Conservation (phyloP, 2,329 filamentous ascomycete species). For the Cephalotrichum gorgonifer region DNA sequence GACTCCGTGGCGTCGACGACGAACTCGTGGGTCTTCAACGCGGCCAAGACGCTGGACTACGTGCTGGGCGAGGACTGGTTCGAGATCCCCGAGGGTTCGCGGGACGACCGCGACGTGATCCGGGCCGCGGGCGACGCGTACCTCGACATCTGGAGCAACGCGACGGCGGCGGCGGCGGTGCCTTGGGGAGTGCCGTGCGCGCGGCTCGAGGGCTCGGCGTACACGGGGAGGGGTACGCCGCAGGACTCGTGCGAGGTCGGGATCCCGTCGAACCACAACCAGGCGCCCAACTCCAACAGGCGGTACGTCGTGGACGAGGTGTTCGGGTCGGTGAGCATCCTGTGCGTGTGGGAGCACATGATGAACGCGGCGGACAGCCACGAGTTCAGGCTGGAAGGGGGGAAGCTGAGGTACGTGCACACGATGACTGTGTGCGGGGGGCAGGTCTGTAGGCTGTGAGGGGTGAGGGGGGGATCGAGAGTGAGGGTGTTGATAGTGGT, state of each 20-base stretch:
- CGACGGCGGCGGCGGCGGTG: conserved; percentile 20
- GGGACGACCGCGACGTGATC: conserved; percentile 20
- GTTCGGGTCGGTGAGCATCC: conserved; percentile 11
- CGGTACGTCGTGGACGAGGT: conserved; percentile 16
- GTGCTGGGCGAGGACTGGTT: conserved; percentile 21
- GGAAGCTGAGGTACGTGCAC: conserved; percentile 10
- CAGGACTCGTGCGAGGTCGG: conserved; percentile 16
- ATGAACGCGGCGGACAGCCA: conserved; percentile 9
- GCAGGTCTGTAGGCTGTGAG: conserved; percentile 1
- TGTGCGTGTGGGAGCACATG: conserved; percentile 6
- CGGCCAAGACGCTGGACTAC: conserved; percentile 22
- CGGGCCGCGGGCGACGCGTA: conserved; percentile 26
- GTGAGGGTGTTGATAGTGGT: not conserved
- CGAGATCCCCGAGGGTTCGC: conserved; percentile 18
- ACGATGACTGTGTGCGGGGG: conserved; percentile 9
- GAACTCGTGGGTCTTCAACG: conserved; percentile 27
- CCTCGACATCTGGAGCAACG: conserved; percentile 23
- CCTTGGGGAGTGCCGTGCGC: conserved; percentile 26
- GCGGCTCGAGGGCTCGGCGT: conserved; percentile 23
- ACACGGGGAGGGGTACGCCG: conserved; percentile 17
- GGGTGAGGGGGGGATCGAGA: not conserved
- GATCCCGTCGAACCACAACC: conserved; percentile 12
- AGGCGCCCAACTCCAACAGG: conserved; percentile 11
- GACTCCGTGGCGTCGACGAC: conserved; percentile 22
- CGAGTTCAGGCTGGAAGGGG: conserved; percentile 9